Base-by-base conservation (phyloP, 2,329 filamentous ascomycete genomes). In the Neoascochyta sp. region DNA sequence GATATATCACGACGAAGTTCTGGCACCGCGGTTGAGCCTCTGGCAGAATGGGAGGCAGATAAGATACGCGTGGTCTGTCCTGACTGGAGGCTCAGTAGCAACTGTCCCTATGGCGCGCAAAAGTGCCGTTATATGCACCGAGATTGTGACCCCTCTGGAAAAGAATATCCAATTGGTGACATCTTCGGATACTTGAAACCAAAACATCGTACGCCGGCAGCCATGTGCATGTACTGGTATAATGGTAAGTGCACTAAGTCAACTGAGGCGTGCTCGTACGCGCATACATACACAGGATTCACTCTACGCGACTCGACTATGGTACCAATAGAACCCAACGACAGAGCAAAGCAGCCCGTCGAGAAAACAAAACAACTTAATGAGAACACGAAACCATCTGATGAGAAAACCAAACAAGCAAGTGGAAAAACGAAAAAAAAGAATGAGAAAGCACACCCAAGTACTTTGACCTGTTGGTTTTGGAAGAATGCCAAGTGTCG, bases 281-380 rank as follows among this genome's bases (percentile, higher is more conserved):
- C 57, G 10, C 58, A 62, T 18, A 20, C 27, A 14, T 55, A 62
- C 30, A 62, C 58, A 12, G 58, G 58, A 12, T 54, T n/a, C n/a
- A n/a, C n/a, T n/a, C n/a, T n/a, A n/a, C n/a, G n/a, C n/a, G n/a
- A n/a, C n/a, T n/a, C n/a, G n/a, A n/a, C n/a, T n/a, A n/a, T n/a
- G n/a, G n/a, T n/a, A n/a, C n/a, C n/a, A n/a, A n/a, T n/a, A n/a
- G n/a, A n/a, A n/a, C n/a, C n/a, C n/a, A 16, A 17, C 18, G n/a
- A 16, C 26, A 25, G 13, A 15, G 16, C 15, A 10, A 4, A 20
- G 12, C 14, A 22, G 22, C 7, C 15, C 16, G n/a, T n/a, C n/a
- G n/a, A n/a, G n/a, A n/a, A n/a, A n/a, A n/a, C n/a, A n/a, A n/a
- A n/a, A n/a, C n/a, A n/a, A n/a, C n/a, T n/a, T n/a, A n/a, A n/a